Evolutionary conservation across 2,329 filamentous ascomycete genomes (phyloP), one percentile per base, ranked within the genome.

Genomic region (Lizonia empirigonia): DNA sequence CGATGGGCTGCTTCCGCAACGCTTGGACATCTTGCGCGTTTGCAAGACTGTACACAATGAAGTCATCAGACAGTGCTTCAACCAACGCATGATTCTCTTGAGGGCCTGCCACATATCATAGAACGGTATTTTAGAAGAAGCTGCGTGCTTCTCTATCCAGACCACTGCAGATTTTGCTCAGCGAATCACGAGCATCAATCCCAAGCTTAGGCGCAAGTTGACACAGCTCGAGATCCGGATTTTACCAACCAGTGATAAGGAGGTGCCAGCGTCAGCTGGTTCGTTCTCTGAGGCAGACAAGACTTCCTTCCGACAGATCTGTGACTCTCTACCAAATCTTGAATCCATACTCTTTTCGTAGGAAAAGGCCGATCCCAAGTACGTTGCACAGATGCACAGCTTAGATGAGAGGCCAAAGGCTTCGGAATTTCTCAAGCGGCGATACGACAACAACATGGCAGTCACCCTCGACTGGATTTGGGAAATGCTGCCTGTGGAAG

Each of bases 41-140:
- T 59, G 55, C 41, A 53, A 36, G n/a, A 47, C 55, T 18, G 2
- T 66, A 15, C 54, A 62, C 37, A 7, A 44, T 15, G 64, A 67
- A 54, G 50, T 56, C 4, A 26, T 9, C 5, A 53, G 56, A 22
- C 56, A 59, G 23, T 54, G 60, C 19, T 65, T 60, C 39, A 44
- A 48, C 10, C 51, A 47, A 4, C 42, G 54, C 6, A 56, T 44
- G 7, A 37, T 67, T 6, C 58, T 49, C n/a, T 49, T 64, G 19
- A 34, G 51, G 13, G 47, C 44, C 7, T 41, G 24, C n/a, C n/a
- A n/a, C n/a, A n/a, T n/a, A n/a, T n/a, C 26, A 33, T 24, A 23
- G 38, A 8, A 32, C 22, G 16, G 32, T 24, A 8, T 18, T 38
- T 5, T 44, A 34, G 32, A 35, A 51, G 16, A 34, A 44, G 3